These are phyloP conservation scores for Penicillium sp. DNA, from an alignment of 2,329 filamentous ascomycete species.

Conservation along the genomic window DNA sequence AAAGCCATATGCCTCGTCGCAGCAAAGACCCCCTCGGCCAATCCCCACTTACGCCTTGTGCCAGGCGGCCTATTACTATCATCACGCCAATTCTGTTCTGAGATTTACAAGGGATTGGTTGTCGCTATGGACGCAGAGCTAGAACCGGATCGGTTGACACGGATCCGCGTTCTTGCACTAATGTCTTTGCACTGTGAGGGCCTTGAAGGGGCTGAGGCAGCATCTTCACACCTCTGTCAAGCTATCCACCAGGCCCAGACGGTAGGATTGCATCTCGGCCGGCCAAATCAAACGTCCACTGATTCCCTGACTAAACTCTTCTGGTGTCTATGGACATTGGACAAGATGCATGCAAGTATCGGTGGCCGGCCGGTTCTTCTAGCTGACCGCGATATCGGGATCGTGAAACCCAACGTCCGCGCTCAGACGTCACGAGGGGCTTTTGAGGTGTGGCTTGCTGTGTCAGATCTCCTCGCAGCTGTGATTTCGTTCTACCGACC, in stretches of 20 bases:
- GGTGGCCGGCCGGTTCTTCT: slow-evolving; percentile 41
- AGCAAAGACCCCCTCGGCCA: slow-evolving; percentile 37
- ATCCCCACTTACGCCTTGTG: slow-evolving; percentile 31
- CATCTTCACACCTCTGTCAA: slow-evolving; percentile 40
- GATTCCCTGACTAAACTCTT: slow-evolving; percentile 36
- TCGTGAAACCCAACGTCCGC: slow-evolving; percentile 29
- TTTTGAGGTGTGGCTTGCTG: slow-evolving; percentile 39
- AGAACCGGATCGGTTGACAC: slow-evolving; percentile 37
- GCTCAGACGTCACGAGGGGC: slow-evolving; percentile 19
- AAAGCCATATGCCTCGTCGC: slow-evolving; percentile 42
- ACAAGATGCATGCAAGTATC: slow-evolving; percentile 43
- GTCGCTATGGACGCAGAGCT: slow-evolving; percentile 39
- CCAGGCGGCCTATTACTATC: slow-evolving; percentile 31
- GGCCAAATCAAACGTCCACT: slow-evolving; percentile 30
- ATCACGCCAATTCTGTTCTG: slow-evolving; percentile 39
- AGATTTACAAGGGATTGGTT: slow-evolving; percentile 38
- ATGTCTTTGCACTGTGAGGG: slow-evolving; percentile 45
- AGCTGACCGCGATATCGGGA: slow-evolving; percentile 41
- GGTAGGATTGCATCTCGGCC: slow-evolving; percentile 39
- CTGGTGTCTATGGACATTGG: slow-evolving; percentile 43
- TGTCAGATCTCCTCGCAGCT: slow-evolving; percentile 38
- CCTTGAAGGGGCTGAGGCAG: slow-evolving; percentile 40
- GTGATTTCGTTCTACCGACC: slow-evolving; percentile 44
- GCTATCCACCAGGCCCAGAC: slow-evolving; percentile 44
- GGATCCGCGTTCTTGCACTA: slow-evolving; percentile 39